phyloP scores from a whole-genome alignment of 1,284 basidiomycete genomes.

The Ustilago loliicola region DNA sequence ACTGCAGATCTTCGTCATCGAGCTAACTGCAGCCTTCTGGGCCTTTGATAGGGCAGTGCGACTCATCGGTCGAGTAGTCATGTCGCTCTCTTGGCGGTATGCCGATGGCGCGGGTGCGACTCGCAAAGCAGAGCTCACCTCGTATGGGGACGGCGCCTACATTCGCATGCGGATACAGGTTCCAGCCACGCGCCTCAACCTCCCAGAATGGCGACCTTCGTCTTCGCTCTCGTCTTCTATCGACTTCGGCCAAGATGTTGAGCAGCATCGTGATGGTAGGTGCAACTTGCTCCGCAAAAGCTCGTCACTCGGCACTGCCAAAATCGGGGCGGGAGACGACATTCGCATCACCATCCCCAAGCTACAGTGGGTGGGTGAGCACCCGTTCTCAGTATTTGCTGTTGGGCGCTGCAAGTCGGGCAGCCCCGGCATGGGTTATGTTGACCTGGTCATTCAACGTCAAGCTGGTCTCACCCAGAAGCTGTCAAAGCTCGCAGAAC shows the following conservation, averaged over 20 bases:
- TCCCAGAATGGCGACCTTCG: neutral
- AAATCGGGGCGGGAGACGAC: slow-evolving; percentile 39
- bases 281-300: neutral
- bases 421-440: slow-evolving; percentile 10
- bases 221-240: neutral
- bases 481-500: slow-evolving; percentile 11
- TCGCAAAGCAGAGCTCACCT: slow-evolving; percentile 21
- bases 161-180: slow-evolving; percentile 33
- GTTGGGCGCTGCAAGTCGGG: slow-evolving; percentile 23
- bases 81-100: slow-evolving; percentile 31
- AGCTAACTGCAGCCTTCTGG: slow-evolving; percentile 35
- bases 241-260: slow-evolving; percentile 2
- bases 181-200: slow-evolving; percentile 24
- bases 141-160: slow-evolving; percentile 16
- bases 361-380: slow-evolving; percentile 41
- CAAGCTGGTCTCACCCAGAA: slow-evolving; percentile 40
- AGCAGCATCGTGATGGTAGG: neutral
- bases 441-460: slow-evolving; percentile 34
- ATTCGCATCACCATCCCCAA: slow-evolving; percentile 39
- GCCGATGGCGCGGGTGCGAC: slow-evolving; percentile 25
- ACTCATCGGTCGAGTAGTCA: slow-evolving; percentile 13
- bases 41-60: slow-evolving; percentile 43
- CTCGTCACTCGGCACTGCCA: neutral
- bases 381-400: slow-evolving; percentile 51
- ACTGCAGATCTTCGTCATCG: slow-evolving; percentile 31